A percentile compares a stretch with the other conserved stretches of the same genome.
Conservation (phyloP, 352 stramenopile species). For the Globisporangium echinulatum region DNA sequence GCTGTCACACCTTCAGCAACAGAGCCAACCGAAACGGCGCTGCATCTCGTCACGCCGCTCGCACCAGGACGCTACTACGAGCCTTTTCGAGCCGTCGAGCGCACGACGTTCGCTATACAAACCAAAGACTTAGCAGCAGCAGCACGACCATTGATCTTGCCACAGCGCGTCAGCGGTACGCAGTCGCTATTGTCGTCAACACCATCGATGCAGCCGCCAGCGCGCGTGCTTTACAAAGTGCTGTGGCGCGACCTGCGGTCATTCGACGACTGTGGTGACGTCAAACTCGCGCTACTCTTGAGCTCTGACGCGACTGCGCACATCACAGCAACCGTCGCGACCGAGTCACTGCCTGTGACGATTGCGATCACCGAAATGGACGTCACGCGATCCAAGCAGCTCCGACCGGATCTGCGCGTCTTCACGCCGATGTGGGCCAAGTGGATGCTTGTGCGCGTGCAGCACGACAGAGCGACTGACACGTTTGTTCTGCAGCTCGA, state of each 20-base stretch:
- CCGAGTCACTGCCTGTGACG: not conserved
- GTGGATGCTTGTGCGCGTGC: conserved; percentile 29
- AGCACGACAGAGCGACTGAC: conserved; percentile 11
- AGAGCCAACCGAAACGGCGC: not conserved
- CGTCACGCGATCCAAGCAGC: conserved; percentile 16
- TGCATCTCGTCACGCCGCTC: conserved; percentile 6
- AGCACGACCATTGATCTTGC: not conserved
- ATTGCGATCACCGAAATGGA: conserved; percentile 18
- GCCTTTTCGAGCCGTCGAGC: conserved; percentile 11
- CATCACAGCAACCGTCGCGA: conserved; percentile 7
- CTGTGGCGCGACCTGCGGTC: conserved; percentile 32
- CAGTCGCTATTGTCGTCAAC: no score
- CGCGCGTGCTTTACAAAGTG: conserved; percentile 30
- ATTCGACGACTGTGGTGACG: conserved; percentile 6
- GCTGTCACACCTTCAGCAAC: not conserved
- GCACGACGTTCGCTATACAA: not conserved
- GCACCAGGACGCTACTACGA: conserved; percentile 13
- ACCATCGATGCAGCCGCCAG: not conserved
- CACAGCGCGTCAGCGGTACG: no score
- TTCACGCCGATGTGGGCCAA: conserved; percentile 29
- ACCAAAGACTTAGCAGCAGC: not conserved
- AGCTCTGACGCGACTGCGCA: conserved; percentile 26
- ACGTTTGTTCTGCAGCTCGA: conserved; percentile 24
- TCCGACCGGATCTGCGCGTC: conserved; percentile 26
- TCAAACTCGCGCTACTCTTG: conserved; percentile 28